Evolutionary conservation across 768 basidiomycete species (phyloP), one percentile per base, ranked within the genome.

Genomic region (Pseudohyphozyma bogoriensis): DNA sequence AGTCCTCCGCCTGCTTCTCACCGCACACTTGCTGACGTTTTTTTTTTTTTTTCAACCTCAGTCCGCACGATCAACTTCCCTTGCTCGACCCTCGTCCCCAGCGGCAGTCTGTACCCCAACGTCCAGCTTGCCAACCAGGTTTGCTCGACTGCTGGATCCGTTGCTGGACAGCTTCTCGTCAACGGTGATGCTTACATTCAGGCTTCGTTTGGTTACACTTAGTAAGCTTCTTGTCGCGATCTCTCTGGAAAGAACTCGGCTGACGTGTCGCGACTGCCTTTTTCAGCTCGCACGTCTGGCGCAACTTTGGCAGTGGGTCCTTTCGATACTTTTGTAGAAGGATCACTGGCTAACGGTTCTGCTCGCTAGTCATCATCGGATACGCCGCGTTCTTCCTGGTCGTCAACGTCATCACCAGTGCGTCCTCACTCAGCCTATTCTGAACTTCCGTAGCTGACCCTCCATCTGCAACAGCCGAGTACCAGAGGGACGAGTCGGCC

Each of bases 341-440:
- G n/a, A n/a, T n/a, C n/a, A n/a, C n/a, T n/a, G n/a, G n/a, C n/a
- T n/a, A n/a, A n/a, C n/a, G n/a, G n/a, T n/a, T n/a, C n/a, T n/a
- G n/a, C n/a, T n/a, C n/a, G n/a, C n/a, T n/a, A 12, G 15, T 53
- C 51, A 26, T 76, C 46, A 54, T 68, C 37, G 62, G 68, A 11
- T 71, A 69, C 51, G 60, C 64, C 31, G n/a, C 69, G 55, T 69
- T 69, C 68, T 75, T 69, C 68, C 66, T 59, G 50, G 68, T 22
- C 62, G 64, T 60, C 65, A 71, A 65, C 65, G 69, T 64, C 63
- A 62, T 63, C 54, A n/a, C n/a, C n/a, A n/a, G n/a, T n/a, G n/a
- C n/a, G n/a, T n/a, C n/a, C n/a, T n/a, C n/a, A n/a, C n/a, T n/a
- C n/a, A n/a, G n/a, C n/a, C n/a, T n/a, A n/a, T n/a, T n/a, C n/a